A percentile compares a stretch with the other conserved stretches of the same genome.
These are phyloP conservation scores for Rhododendron henanense DNA, from an alignment of 148 eudicot genomes.

Conservation along the genomic window DNA sequence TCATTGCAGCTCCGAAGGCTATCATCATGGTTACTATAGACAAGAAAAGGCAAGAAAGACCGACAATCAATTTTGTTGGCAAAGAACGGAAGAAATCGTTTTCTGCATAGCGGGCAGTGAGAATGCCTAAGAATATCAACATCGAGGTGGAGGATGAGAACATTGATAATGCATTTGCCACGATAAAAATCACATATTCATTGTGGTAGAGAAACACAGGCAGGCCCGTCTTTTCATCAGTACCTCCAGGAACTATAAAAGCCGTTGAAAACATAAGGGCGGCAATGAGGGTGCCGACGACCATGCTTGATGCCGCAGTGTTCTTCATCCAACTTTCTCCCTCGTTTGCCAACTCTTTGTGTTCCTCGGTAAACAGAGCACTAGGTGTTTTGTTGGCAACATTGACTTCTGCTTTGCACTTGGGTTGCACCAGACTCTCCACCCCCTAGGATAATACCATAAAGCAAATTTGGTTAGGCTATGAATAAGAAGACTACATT, in stretches of 20 bases:
- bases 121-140: constrained; percentile 17
- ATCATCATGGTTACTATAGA: constrained; percentile 19
- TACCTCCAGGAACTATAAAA: neutral
- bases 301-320: constrained; percentile 21
- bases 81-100: constrained; percentile 17
- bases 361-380: constrained; percentile 20
- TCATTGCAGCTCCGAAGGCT: constrained; percentile 15
- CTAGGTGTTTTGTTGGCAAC: constrained; percentile 11
- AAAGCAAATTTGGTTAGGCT: neutral
- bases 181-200: neutral
- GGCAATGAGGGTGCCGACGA: constrained; percentile 15
- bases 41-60: constrained; percentile 6
- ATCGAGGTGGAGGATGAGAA: constrained; percentile 13
- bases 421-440: constrained; percentile 24
- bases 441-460: constrained; percentile 16
- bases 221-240: neutral
- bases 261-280: neutral
- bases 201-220: neutral
- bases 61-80: constrained; percentile 8
- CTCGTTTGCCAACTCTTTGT: constrained; percentile 13
- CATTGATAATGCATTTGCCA: constrained; percentile 10
- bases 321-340: constrained; percentile 34
- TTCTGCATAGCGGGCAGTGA: constrained; percentile 20
- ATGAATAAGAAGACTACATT: neutral
- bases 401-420: constrained; percentile 2